Evolutionary conservation across 345 rosid species (phyloP), one percentile per base, ranked within the genome.

Genomic region (Excoecaria agallocha): DNA sequence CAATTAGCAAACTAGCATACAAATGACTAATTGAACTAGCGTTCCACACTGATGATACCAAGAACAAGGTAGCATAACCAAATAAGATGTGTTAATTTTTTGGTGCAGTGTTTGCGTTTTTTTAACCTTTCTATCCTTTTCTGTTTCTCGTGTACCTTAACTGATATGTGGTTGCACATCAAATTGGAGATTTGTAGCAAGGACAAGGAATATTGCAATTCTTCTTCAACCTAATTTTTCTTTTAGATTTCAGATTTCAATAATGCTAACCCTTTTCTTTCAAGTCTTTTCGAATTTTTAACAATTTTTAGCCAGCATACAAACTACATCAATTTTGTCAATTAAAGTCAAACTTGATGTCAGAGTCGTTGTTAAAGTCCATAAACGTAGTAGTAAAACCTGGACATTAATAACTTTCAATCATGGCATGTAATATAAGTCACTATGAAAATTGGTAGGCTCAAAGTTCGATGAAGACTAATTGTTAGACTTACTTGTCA

Each of bases 401-500:
- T 5, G 1, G 11, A 2, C 13, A 24, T 1, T 10, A 58, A 24
- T 24, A 63, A 63, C 24, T 3, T 9, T 48, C 12, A 48, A 20
- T 6, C 13, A 35, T 50, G 37, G 12, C 13, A 35, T 50, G 37
- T n/a, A 70, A 43, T 15, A 4, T 57, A 41, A 24, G 74, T 8
- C 41, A 20, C 25, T 51, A 41, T 50, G 20, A 7, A 39, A 25
- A 2, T n/a, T 72, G 39, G 30, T 19, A 17, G 45, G 16, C 58
- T 76, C 68, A 70, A 57, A 51, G 52, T 54, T 38, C 19, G 57
- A n/a, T 15, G 12, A 52, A 49, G 38, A 57, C 69, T 49, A 8
- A 24, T 77, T n/a, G n/a, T n/a, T n/a, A n/a, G 54, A 77, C 93
- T 90, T 85, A 94, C 98, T 79, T 88, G 77, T 89, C 94, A 74